Evolutionary conservation across 768 basidiomycete species (phyloP).

Genomic region (Trametes villosa): DNA sequence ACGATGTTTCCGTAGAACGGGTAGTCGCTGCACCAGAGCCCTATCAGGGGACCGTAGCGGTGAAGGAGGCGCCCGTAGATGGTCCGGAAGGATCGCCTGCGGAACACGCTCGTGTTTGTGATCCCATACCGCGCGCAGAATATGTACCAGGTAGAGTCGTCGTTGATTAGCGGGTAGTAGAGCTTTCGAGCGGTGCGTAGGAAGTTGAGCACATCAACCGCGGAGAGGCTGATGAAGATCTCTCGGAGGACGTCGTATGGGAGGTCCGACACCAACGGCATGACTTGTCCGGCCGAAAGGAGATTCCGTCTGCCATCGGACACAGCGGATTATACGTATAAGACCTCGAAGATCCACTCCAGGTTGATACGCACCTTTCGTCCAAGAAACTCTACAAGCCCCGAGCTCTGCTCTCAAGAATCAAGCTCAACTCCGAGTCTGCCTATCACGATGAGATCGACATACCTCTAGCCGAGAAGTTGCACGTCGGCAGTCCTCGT

Average conservation of each 20-base stretch:
- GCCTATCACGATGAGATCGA: too few species aligned
- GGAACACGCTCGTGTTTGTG: slow-evolving; percentile 8
- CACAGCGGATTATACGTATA: not conserved
- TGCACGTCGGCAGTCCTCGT: too few species aligned
- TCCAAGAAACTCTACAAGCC: not conserved
- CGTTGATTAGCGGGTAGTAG: slow-evolving; percentile 19
- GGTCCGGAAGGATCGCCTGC: slow-evolving; percentile 17
- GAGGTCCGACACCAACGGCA: slow-evolving; percentile 16
- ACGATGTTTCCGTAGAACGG: slow-evolving; percentile 27
- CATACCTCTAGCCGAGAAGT: too few species aligned
- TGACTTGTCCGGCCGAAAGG: not conserved
- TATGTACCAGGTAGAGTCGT: slow-evolving; percentile 24
- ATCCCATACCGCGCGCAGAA: slow-evolving; percentile 26
- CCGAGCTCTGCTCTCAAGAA: not conserved
- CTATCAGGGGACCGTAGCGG: slow-evolving; percentile 28
- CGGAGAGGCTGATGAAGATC: slow-evolving; percentile 18
- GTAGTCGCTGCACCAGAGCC: slow-evolving; percentile 32
- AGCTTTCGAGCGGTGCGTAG: slow-evolving; percentile 11
- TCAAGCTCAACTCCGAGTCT: too few species aligned
- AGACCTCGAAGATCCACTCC: not conserved
- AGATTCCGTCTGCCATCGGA: not conserved
- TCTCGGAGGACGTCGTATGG: slow-evolving; percentile 28
- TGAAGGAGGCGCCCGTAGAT: slow-evolving; percentile 28
- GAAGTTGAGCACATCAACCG: slow-evolving; percentile 20
- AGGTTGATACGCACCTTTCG: not conserved